A percentile compares a stretch with the other conserved stretches of the same genome.
Conservation (phyloP, 2,329 filamentous ascomycete genomes). For the Fusarium albidum region DNA sequence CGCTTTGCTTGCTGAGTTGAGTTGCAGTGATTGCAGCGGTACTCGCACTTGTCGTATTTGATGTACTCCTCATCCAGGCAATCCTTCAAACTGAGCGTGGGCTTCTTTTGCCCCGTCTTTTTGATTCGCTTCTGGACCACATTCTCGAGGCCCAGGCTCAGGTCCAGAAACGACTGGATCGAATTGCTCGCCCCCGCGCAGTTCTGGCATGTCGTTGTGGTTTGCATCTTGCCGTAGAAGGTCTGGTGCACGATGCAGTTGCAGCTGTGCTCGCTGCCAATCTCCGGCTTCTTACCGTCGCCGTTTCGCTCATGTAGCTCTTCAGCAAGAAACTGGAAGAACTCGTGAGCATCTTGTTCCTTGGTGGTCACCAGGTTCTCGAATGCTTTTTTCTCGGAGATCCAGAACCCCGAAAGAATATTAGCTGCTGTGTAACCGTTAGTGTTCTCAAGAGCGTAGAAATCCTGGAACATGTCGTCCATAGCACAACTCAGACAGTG, state of each 20-base stretch:
- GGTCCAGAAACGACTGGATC: slow-evolving; percentile 88
- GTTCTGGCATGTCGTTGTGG: slow-evolving; percentile 88
- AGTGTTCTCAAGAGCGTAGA: slow-evolving; percentile 77
- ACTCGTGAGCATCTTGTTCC: slow-evolving; percentile 97
- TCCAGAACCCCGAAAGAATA: slow-evolving; percentile 90
- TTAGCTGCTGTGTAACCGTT: slow-evolving; percentile 92
- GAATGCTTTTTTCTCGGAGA: slow-evolving; percentile 76
- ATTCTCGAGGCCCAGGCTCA: slow-evolving; percentile 86
- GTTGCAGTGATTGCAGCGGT: slow-evolving; percentile 84
- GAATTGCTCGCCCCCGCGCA: slow-evolving; percentile 85
- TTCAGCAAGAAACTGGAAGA: slow-evolving; percentile 94
- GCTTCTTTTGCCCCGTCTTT: slow-evolving; percentile 58
- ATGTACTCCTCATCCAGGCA: slow-evolving; percentile 90
- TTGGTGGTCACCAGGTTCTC: slow-evolving; percentile 87
- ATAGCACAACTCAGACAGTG: slow-evolving; percentile 75
- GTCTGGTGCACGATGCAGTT: slow-evolving; percentile 93
- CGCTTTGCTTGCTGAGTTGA: slow-evolving; percentile 82
- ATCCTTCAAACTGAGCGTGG: slow-evolving; percentile 64
- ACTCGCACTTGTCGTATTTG: slow-evolving; percentile 85
- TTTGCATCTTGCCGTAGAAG: slow-evolving; percentile 91
- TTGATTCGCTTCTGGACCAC: slow-evolving; percentile 71
- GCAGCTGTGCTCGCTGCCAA: slow-evolving; percentile 71
- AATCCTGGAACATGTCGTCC: slow-evolving; percentile 78
- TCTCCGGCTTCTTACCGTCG: slow-evolving; percentile 70
- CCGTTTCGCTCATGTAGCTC: slow-evolving; percentile 86